Evolutionary conservation across 2,329 filamentous ascomycete genomes (phyloP).

Genomic region (Aschersonia sp.): DNA sequence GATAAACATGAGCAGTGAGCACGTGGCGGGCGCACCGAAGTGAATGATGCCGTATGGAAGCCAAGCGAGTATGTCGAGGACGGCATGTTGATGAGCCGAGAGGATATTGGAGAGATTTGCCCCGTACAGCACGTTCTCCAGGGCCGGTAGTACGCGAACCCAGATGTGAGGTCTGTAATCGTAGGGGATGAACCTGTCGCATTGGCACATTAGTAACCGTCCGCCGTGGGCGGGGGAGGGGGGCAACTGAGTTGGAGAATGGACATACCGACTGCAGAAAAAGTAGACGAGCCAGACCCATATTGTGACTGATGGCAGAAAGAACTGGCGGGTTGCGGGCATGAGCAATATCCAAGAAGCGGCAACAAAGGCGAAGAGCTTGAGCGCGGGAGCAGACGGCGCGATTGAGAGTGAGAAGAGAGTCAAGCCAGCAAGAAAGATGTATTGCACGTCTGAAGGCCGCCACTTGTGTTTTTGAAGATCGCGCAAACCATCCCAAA

Average conservation of each 20-base stretch:
- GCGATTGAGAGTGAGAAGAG: constrained; percentile 78
- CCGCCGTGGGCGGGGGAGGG: too few species aligned
- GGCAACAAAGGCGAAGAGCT: constrained; percentile 54
- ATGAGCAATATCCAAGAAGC: constrained; percentile 59
- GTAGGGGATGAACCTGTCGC: constrained; percentile 64
- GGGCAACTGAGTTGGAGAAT: neutral
- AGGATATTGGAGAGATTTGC: constrained; percentile 93
- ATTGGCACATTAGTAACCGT: neutral
- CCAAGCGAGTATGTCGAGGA: constrained; percentile 83
- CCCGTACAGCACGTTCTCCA: constrained; percentile 94
- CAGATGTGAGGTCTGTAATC: constrained; percentile 87
- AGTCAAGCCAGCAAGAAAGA: constrained; percentile 56
- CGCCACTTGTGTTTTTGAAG: constrained; percentile 70
- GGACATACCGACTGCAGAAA: constrained; percentile 76
- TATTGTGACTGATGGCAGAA: constrained; percentile 74
- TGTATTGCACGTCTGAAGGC: constrained; percentile 72
- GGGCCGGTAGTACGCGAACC: constrained; percentile 83
- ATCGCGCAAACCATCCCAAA: constrained; percentile 59
- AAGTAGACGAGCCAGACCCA: constrained; percentile 83
- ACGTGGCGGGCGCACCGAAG: constrained; percentile 72
- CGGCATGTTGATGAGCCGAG: constrained; percentile 70
- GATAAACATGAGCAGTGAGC: constrained; percentile 67
- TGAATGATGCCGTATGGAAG: constrained; percentile 85
- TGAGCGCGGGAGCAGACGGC: constrained; percentile 64
- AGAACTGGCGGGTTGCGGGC: constrained; percentile 80